Conservation (phyloP, 116 monocot genomes). For the Thalassia testudinum region DNA sequence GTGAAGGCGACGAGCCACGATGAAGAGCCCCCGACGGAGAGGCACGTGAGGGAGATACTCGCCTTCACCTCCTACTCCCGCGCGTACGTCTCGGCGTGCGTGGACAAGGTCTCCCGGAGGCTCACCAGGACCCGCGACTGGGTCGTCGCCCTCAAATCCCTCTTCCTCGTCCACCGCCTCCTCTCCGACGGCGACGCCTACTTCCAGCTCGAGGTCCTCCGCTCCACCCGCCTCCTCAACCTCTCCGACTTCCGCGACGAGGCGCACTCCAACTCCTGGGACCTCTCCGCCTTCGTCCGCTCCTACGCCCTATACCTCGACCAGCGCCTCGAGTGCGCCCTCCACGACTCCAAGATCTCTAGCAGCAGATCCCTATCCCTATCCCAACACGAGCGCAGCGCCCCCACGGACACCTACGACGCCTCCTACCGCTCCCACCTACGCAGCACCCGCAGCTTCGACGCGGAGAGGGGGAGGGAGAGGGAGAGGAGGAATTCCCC, state of each 20-base stretch:
- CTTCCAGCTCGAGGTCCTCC: conserved; percentile 69
- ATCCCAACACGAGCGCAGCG: too few relatives aligned
- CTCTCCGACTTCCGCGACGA: conserved; percentile 87
- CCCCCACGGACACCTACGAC: too few relatives aligned
- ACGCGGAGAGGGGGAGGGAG: not conserved
- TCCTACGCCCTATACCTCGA: conserved; percentile 82
- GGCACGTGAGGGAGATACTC: conserved; percentile 56
- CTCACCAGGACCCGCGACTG: conserved; percentile 70
- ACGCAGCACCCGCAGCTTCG: too few relatives aligned
- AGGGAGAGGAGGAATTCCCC: conserved; percentile 5
- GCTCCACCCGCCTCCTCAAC: conserved; percentile 71
- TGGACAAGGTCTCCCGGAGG: conserved; percentile 42
- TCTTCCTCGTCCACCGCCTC: conserved; percentile 72
- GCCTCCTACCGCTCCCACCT: too few relatives aligned
- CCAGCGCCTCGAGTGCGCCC: conserved; percentile 54
- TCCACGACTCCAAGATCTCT: conserved; percentile 27
- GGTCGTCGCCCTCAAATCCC: conserved; percentile 73
- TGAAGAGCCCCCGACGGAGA: conserved; percentile 57
- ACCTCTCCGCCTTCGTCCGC: conserved; percentile 83
- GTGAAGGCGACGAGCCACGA: conserved; percentile 88
- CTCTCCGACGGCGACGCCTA: conserved; percentile 47
- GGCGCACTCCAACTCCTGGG: conserved; percentile 84
- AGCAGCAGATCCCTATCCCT: not conserved
- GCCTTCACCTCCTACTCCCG: conserved; percentile 53
- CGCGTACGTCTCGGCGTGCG: conserved; percentile 34